phyloP scores from a whole-genome alignment of 371 early-diverging fungal genomes.

The Lichtheimia hyalospora region DNA sequence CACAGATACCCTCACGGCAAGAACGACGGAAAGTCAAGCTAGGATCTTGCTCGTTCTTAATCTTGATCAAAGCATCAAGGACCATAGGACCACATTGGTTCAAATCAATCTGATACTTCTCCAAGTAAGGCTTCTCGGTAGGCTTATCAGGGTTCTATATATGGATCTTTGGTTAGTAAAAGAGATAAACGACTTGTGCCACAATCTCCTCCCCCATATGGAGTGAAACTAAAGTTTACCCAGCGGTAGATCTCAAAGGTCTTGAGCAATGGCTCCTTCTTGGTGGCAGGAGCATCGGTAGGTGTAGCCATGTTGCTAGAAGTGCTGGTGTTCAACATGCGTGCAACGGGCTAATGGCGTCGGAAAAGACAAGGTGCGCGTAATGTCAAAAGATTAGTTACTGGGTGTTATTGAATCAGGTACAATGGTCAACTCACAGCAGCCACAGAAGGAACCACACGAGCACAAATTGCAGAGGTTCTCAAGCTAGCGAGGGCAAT shows the following conservation, averaged over 20 bases:
- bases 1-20: conserved; percentile 86
- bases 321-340: conserved; percentile 35
- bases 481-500: conserved; percentile 21
- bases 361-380: not conserved
- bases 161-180: not conserved
- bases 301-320: conserved; percentile 39
- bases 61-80: conserved; percentile 92
- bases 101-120: conserved; percentile 88
- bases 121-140: conserved; percentile 83
- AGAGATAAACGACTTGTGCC: not conserved
- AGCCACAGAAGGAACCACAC: conserved; percentile 18
- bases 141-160: conserved; percentile 87
- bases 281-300: conserved; percentile 21
- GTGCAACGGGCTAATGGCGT: conserved; percentile 39
- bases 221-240: conserved; percentile 45
- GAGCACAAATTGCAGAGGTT: conserved; percentile 15
- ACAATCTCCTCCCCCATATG: not conserved
- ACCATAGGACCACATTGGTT: conserved; percentile 94
- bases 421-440: conserved; percentile 12
- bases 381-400: not conserved
- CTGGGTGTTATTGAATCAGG: not conserved
- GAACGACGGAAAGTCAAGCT: conserved; percentile 89
- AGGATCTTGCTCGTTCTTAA: conserved; percentile 94
- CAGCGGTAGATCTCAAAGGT: conserved; percentile 85
- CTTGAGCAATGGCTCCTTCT: conserved; percentile 64